Evolutionary conservation across 805 yeast species (phyloP).

Genomic region (Starmera pachycereana): DNA sequence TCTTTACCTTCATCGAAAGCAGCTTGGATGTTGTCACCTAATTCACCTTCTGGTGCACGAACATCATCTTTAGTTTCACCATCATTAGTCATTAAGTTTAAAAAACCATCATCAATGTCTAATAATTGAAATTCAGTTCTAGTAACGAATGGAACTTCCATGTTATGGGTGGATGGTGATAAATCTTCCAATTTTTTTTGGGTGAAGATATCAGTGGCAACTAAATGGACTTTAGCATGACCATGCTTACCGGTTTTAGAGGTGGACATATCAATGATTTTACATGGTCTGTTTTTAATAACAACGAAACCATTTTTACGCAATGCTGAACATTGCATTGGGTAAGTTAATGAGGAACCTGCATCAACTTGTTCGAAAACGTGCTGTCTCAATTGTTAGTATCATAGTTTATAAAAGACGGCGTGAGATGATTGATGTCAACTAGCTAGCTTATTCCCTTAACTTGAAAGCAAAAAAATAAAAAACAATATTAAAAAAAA

Average conservation of each 20-base stretch:
- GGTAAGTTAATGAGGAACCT: conserved; percentile 97
- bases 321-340: conserved; percentile 99
- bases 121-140: conserved; percentile 96
- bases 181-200: conserved; percentile 99
- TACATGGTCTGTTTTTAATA: conserved; percentile 98
- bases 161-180: conserved; percentile 99
- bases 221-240: conserved; percentile 99
- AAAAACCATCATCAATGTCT: conserved; percentile 97
- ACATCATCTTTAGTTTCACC: conserved; percentile 99
- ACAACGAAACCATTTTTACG: conserved; percentile 99
- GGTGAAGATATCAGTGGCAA: conserved; percentile 98
- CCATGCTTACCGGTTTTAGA: conserved; percentile 99
- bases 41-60: conserved; percentile 95
- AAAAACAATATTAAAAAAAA: too few relatives aligned
- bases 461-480: too few relatives aligned
- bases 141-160: conserved; percentile 97
- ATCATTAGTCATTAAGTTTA: conserved; percentile 90
- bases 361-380: conserved; percentile 97
- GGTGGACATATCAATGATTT: conserved; percentile 99
- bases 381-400: conserved; percentile 40
- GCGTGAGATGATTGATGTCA: too few relatives aligned
- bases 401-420: not conserved
- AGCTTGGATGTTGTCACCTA: conserved; percentile 85
- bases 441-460: not conserved
- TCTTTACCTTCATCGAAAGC: conserved; percentile 99